These are phyloP conservation scores for Kodamaea leandrae DNA, from an alignment of 805 yeast genomes.

Conservation along the genomic window DNA sequence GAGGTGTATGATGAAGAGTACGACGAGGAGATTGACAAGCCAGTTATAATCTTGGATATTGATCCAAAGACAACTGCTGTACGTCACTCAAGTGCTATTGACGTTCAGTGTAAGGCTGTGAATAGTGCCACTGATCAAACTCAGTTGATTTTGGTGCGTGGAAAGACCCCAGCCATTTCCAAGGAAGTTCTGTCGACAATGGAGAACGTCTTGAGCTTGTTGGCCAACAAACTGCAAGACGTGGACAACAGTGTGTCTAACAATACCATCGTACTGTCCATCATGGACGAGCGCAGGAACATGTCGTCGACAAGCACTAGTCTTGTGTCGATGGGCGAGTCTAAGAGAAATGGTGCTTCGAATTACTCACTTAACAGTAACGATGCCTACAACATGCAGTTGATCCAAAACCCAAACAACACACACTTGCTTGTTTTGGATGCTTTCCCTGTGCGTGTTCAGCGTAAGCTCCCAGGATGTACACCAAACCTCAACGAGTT, in stretches of 20 bases:
- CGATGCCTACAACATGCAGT: slow-evolving; percentile 18
- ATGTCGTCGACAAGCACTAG: slow-evolving; percentile 21
- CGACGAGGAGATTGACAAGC: slow-evolving; percentile 33
- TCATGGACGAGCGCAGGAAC: slow-evolving; percentile 30
- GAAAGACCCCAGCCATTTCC: slow-evolving; percentile 26
- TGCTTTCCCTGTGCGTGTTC: slow-evolving; percentile 37
- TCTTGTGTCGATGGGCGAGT: slow-evolving; percentile 8
- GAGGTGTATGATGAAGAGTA: slow-evolving; percentile 34
- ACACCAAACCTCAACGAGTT: slow-evolving; percentile 25
- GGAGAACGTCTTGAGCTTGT: slow-evolving; percentile 26
- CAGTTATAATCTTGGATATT: slow-evolving; percentile 35
- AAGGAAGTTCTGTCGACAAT: slow-evolving; percentile 26
- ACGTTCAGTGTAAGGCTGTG: slow-evolving; percentile 32
- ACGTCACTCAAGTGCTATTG: slow-evolving; percentile 39
- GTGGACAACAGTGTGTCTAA: slow-evolving; percentile 4
- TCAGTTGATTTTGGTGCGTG: slow-evolving; percentile 32
- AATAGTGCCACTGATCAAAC: slow-evolving; percentile 32
- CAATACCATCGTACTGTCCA: slow-evolving; percentile 34
- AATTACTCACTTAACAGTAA: slow-evolving; percentile 19
- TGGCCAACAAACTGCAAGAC: slow-evolving; percentile 9
- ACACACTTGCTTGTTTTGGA: slow-evolving; percentile 23
- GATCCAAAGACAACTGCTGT: slow-evolving; percentile 21
- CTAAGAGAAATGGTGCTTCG: slow-evolving; percentile 11
- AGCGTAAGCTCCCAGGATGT: slow-evolving; percentile 25
- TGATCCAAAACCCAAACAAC: slow-evolving; percentile 26